Conservation (phyloP, 1,139 yeast genomes). For the Scheffersomyces lignicola region DNA sequence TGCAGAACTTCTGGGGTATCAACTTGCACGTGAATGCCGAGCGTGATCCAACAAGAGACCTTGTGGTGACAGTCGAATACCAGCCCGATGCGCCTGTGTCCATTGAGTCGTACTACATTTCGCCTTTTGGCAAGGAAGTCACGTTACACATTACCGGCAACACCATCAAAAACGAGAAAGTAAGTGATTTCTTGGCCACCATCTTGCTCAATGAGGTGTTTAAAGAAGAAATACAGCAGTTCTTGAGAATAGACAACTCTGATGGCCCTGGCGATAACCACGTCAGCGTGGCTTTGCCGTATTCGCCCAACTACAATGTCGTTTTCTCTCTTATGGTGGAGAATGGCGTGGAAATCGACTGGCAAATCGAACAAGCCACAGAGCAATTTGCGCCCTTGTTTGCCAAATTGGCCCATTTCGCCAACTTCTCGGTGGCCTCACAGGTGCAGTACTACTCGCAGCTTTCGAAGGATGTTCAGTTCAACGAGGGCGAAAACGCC, state of each 20-base stretch:
- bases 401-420: conserved; percentile 42
- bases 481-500: conserved; percentile 26
- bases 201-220: conserved; percentile 40
- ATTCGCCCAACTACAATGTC: conserved; percentile 63
- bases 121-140: conserved; percentile 35
- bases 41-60: conserved; percentile 9
- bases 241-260: conserved; percentile 11
- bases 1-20: conserved; percentile 27
- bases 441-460: conserved; percentile 73
- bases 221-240: conserved; percentile 30
- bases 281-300: conserved; percentile 46
- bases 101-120: conserved; percentile 15
- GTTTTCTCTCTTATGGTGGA: conserved; percentile 60
- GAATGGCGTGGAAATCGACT: conserved; percentile 36
- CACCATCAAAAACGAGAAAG: conserved; percentile 26
- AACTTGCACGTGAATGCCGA: conserved; percentile 28
- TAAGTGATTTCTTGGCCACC: conserved; percentile 32
- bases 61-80: conserved; percentile 9
- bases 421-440: conserved; percentile 75
- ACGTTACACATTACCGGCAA: conserved; percentile 27
- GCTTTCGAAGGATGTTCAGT: conserved; percentile 28
- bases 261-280: conserved; percentile 14
- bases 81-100: conserved; percentile 1
- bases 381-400: conserved; percentile 29
- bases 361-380: conserved; percentile 38